A percentile compares a stretch with the other conserved stretches of the same genome.
These are phyloP conservation scores for Tricholomella constricta DNA, from an alignment of 768 basidiomycete species.

Conservation along the genomic window DNA sequence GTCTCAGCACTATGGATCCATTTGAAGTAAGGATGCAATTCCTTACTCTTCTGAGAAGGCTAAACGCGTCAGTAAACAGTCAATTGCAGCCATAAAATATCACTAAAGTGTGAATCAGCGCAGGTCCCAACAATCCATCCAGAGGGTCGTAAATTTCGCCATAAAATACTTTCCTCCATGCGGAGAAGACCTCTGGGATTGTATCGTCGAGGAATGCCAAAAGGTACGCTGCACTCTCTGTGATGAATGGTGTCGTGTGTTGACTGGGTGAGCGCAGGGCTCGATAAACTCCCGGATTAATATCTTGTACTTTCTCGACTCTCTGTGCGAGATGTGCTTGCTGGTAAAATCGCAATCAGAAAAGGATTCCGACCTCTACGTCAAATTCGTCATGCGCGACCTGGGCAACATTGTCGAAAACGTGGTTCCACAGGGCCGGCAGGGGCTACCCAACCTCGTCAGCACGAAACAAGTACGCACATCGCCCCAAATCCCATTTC, in stretches of 20 bases:
- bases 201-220: slow-evolving; percentile 86
- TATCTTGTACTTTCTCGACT: slow-evolving; percentile 88
- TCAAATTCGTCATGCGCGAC: slow-evolving; percentile 78
- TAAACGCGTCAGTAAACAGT: slow-evolving; percentile 59
- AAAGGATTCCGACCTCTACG: slow-evolving; percentile 60
- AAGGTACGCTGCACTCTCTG: slow-evolving; percentile 51
- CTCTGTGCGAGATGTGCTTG: slow-evolving; percentile 78
- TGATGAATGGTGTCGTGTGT: background rate
- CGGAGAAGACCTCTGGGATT: slow-evolving; percentile 94
- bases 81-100: slow-evolving; percentile 5
- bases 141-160: slow-evolving; percentile 83
- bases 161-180: slow-evolving; percentile 83
- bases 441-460: slow-evolving; percentile 84
- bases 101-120: slow-evolving; percentile 26
- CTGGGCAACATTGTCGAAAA: slow-evolving; percentile 74
- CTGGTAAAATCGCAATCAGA: slow-evolving; percentile 62
- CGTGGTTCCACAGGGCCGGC: slow-evolving; percentile 88
- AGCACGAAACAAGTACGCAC: slow-evolving; percentile 79
- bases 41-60: slow-evolving; percentile 55
- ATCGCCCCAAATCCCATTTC: background rate
- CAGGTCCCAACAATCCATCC: slow-evolving; percentile 86
- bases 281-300: slow-evolving; percentile 92
- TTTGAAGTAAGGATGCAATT: slow-evolving; percentile 80
- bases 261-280: slow-evolving; percentile 47
- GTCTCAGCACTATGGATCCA: slow-evolving; percentile 54